Conservation (phyloP, 2,329 filamentous ascomycete genomes). For the Penicillium olsonii region DNA sequence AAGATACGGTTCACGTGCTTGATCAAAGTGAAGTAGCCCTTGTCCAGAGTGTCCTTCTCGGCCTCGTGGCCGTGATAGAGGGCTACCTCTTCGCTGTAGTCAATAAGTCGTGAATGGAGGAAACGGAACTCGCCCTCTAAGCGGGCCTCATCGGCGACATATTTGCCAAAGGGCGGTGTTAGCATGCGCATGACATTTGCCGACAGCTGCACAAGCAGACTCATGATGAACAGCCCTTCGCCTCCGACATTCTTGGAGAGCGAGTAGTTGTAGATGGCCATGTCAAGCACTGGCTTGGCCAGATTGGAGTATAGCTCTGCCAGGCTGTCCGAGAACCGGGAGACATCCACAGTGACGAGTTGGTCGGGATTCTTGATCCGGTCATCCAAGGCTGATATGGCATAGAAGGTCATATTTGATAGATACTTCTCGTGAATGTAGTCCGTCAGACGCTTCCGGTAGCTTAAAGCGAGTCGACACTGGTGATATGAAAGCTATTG, state of each 20-base stretch:
- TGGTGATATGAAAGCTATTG: conserved; percentile 89
- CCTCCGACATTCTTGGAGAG: conserved; percentile 93
- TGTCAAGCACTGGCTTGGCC: conserved; percentile 90
- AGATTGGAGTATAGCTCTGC: conserved; percentile 96
- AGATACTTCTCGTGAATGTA: conserved; percentile 94
- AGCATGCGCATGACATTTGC: conserved; percentile 90
- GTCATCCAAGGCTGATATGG: conserved; percentile 90
- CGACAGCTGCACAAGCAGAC: conserved; percentile 86
- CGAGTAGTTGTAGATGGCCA: conserved; percentile 95
- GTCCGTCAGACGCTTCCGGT: conserved; percentile 89
- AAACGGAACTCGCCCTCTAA: conserved; percentile 96
- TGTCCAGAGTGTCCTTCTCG: conserved; percentile 94
- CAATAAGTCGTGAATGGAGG: conserved; percentile 90
- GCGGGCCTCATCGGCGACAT: conserved; percentile 92
- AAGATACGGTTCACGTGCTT: conserved; percentile 98
- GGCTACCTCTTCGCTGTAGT: conserved; percentile 93
- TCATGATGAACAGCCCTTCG: conserved; percentile 95
- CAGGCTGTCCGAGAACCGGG: conserved; percentile 92
- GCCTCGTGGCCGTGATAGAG: conserved; percentile 88
- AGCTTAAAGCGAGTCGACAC: conserved; percentile 88
- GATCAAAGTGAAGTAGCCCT: conserved; percentile 98
- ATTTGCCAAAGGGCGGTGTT: conserved; percentile 95
- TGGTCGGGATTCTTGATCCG: conserved; percentile 98
- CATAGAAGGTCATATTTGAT: conserved; percentile 97
- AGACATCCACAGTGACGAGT: conserved; percentile 93